Evolutionary conservation across 495 filamentous ascomycete genomes (phyloP).

Genomic region (Xylaria scruposa): DNA sequence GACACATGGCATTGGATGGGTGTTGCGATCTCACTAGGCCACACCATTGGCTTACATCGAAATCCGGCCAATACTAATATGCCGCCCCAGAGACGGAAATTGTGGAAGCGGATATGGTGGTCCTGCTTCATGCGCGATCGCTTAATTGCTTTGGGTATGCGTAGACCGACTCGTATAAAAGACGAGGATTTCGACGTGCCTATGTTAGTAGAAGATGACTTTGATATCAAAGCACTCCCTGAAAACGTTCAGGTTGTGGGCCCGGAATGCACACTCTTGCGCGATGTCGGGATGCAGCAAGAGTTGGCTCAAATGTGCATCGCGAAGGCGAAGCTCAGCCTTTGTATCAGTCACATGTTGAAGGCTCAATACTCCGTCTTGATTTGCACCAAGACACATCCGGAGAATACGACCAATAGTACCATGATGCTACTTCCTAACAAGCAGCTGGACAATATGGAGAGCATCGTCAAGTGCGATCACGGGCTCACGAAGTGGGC

Average conservation of each 20-base stretch:
- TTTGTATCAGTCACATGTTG: constrained; percentile 83
- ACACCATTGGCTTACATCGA: constrained; percentile 83
- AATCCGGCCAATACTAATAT: constrained; percentile 77
- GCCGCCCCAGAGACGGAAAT: constrained; percentile 69
- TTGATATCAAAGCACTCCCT: constrained; percentile 73
- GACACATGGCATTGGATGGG: constrained; percentile 95
- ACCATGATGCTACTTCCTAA: constrained; percentile 91
- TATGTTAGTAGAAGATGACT: constrained; percentile 83
- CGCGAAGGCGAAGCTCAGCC: constrained; percentile 86
- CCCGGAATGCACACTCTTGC: constrained; percentile 68
- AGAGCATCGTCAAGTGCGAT: constrained; percentile 76
- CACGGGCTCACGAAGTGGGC: constrained; percentile 76
- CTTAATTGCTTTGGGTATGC: constrained; percentile 86
- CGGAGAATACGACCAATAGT: constrained; percentile 73
- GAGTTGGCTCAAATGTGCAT: constrained; percentile 86
- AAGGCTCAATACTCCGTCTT: constrained; percentile 88
- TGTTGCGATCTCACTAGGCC: constrained; percentile 79
- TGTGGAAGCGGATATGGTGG: constrained; percentile 97
- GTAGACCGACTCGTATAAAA: constrained; percentile 86
- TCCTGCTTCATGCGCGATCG: constrained; percentile 91
- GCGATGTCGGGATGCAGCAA: constrained; percentile 69
- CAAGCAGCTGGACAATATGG: constrained; percentile 77
- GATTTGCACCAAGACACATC: constrained; percentile 73
- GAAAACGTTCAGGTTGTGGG: constrained; percentile 69
- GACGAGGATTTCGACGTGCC: constrained; percentile 89